Evolutionary conservation across 768 basidiomycete genomes (phyloP), one percentile per base, ranked within the genome.

Genomic region (Lactarius psammicola): DNA sequence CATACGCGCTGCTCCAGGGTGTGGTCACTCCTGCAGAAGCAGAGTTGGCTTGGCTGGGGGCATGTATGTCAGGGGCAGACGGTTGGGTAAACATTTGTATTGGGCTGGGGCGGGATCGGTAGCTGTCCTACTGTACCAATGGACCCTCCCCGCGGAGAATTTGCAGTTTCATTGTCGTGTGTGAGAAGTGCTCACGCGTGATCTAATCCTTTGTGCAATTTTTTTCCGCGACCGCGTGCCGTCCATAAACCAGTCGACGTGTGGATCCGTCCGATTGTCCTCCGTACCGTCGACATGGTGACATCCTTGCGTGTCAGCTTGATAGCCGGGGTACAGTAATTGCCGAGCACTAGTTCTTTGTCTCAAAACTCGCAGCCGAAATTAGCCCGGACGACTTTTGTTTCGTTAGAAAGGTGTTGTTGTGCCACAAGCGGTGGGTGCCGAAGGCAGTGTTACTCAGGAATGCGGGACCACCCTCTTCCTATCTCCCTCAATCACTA

Each of bases 21-120:
- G 87, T 98, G 23, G 76, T 83, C 3, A 77, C 89, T 1, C 97
- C 96, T 1, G 80, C 85, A 9, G 94, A 97, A 34, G 83, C 94
- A 7, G 96, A 98, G 73, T 81, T 98, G 76, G 94, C 89, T 5
- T 97, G 96, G 95, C 75, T 98, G n/a, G 90, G 93, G 11, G 88
- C 92, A 23, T 94, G 94, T 71, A 79, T 98, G 76, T 86, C 89
- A 15, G 95, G 94, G 9, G 93, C 94, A 15, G 97, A 98, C 72
- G 97, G 97, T 6, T 98, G 95, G 95, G 82, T 96, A 33, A 90
- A 92, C 74, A 81, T 98, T 60, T 95, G 94, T 73, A 79, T 97
- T 33, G 91, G 90, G 20, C 34, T 77, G 46, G 62, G 72, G 46
- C 70, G 71, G 30, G 72, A 74, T 8, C 62, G 62, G 54, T 23